Evolutionary conservation across 352 stramenopile species (phyloP), one percentile per base, ranked within the genome.

Genomic region (Globisporangium parvum): DNA sequence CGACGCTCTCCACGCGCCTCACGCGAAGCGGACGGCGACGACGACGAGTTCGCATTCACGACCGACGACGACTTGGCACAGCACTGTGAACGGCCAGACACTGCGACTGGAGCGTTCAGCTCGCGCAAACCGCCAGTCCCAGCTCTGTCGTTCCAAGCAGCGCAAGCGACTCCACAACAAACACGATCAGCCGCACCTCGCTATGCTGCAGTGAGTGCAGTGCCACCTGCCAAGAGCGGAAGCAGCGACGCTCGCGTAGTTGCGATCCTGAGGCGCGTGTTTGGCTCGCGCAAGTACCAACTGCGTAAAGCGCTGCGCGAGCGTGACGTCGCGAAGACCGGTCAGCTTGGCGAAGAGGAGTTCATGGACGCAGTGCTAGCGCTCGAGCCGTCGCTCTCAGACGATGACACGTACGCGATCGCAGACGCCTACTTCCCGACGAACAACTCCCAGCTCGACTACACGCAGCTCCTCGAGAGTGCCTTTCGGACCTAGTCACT

Each of bases 311-410:
- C 77, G 5, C 53, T 91, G 37, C 77, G 80, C 10, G 75, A 88
- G 18, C 65, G 65, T 47, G 81, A 92, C 60, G 45, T 42, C 4
- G 63, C 86, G 55, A 85, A 78, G 56, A 79, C 56, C 33, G 82
- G 85, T 0, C 59, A 59, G 26, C 57, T 94, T 12, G 44, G 57
- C 0, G 82, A 93, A 70, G 82, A 91, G 59, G 77, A 69, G 53
- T 92, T 94, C 57, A 91, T 92, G 80, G 71, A 80, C 46, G 81
- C 80, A 3, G 55, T 93, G 47, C 45, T 80, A 53, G 70, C 67
- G 8, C 56, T 92, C 24, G 72, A 84, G 39, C 76, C 77, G 17
- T 53, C 61, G 35, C 67, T 94, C 20, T 80, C 73, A 8, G 82
- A 94, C 42, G 70, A 89, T 21, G 80, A 92, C 55, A 78, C 70